Conservation (phyloP, 2,329 filamentous ascomycete genomes). For the Plenodomus tracheiphilus region DNA sequence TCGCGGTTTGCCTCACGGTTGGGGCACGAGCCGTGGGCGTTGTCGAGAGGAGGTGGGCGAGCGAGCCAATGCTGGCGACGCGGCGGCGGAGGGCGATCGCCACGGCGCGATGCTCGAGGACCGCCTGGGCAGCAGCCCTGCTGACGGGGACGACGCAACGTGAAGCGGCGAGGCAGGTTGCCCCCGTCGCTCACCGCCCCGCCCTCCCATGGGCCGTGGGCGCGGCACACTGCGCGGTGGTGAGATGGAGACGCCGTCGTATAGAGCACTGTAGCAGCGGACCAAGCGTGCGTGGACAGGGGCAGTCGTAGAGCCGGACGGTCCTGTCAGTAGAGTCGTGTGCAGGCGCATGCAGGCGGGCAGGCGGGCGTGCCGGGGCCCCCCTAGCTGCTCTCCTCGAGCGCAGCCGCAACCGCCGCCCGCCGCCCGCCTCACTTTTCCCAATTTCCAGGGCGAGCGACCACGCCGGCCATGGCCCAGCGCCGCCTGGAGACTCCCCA, state of each 20-base stretch:
- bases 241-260: slow-evolving; percentile 14
- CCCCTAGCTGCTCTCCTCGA: slow-evolving; percentile 28
- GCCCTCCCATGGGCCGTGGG: too few species aligned
- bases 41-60: slow-evolving; percentile 26
- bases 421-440: slow-evolving; percentile 40
- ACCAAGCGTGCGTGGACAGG: too few species aligned
- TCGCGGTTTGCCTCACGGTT: slow-evolving; percentile 6
- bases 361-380: not conserved
- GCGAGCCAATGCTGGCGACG: slow-evolving; percentile 25
- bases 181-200: slow-evolving; percentile 36
- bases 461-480: not conserved
- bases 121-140: slow-evolving; percentile 10
- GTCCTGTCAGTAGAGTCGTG: too few species aligned
- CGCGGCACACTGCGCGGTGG: slow-evolving; percentile 27
- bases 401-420: slow-evolving; percentile 22
- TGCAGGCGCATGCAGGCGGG: slow-evolving; percentile 17
- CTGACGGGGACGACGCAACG: slow-evolving; percentile 5
- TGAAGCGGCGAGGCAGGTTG: slow-evolving; percentile 37
- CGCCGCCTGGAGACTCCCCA: too few species aligned
- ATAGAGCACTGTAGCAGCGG: too few species aligned
- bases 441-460: slow-evolving; percentile 32
- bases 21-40: slow-evolving; percentile 23
- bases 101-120: slow-evolving; percentile 25
- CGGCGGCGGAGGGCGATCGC: slow-evolving; percentile 30
- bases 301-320: too few species aligned